Base-by-base conservation (phyloP, 2,329 filamentous ascomycete genomes). In the Fusarium equiseti region DNA sequence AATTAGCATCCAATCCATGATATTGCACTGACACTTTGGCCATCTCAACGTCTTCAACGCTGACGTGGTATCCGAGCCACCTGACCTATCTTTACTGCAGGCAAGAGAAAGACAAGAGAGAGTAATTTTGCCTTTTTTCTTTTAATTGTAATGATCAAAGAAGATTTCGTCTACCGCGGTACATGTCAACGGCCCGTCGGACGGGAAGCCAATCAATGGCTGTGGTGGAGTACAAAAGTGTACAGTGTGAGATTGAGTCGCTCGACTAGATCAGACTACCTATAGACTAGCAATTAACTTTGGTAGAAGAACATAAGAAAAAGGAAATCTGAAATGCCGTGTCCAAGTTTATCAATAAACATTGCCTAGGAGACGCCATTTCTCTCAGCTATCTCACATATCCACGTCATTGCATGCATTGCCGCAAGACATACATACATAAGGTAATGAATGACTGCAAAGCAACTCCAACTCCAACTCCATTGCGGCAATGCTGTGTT, bases 101-200 rank as follows among this genome's bases (percentile, higher is more conserved):
- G 26, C 29, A 26, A 20, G 20, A 38, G 13, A 31, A 38, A 15
- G 27, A n/a, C n/a, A 42, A 27, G 45, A 54, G 40, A 38, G 11
- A 18, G 43, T 10, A 42, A 44, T 55, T 52, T 53, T 59, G 38
- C 3, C 44, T 48, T 53, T 59, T 31, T 18, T 42, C 8, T 16
- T 57, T 15, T 38, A 32, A 27, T 35, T 64, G 38, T 56, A 43
- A 45, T 52, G 31, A n/a, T 38, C 35, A 38, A 20, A 63, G 20
- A 66, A 63, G 65, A 69, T 49, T 53, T 69, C 29, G 56, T 70
- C 56, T 56, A 54, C 45, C 24, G 49, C 55, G 49, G 63, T 50
- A 62, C 63, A 67, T 72, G 69, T 59, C 61, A 70, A 40, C 70
- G 70, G 70, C 69, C 70, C 69, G 70, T 67, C 57, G 51, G 49